Evolutionary conservation across 495 filamentous ascomycete species (phyloP).

Genomic region (Aspergillus diversus): DNA sequence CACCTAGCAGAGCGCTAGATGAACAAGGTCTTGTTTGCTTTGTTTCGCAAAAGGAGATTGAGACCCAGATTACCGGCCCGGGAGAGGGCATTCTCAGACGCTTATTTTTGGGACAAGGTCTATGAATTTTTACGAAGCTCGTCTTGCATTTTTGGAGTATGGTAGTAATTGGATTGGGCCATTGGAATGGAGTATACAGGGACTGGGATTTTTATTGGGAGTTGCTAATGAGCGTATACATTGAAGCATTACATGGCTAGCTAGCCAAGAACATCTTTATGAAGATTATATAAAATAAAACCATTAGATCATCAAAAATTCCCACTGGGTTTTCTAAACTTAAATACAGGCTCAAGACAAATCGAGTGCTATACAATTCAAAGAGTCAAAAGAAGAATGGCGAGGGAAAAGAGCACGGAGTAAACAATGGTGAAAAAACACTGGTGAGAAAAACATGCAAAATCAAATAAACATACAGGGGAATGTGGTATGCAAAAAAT

Average conservation of each 20-base stretch:
- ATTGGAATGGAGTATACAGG: not conserved
- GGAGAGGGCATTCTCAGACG: constrained; percentile 58
- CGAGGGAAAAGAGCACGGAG: not conserved
- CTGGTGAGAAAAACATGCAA: constrained; percentile 11
- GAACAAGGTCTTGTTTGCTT: constrained; percentile 76
- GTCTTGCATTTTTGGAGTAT: constrained; percentile 20
- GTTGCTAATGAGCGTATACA: not conserved
- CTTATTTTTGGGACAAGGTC: constrained; percentile 47
- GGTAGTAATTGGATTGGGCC: constrained; percentile 16
- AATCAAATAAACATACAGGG: constrained; percentile 28
- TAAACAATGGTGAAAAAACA: too few species aligned
- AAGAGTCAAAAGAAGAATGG: not conserved
- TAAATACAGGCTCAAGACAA: constrained; percentile 8
- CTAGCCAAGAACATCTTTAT: not conserved
- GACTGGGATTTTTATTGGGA: not conserved
- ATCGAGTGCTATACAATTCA: constrained; percentile 20
- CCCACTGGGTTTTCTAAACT: constrained; percentile 3
- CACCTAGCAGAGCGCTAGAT: constrained; percentile 55
- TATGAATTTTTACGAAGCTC: constrained; percentile 27
- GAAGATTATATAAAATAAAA: not conserved
- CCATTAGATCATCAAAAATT: not conserved
- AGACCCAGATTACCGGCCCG: constrained; percentile 68
- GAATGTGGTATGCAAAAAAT: constrained; percentile 25
- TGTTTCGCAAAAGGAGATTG: constrained; percentile 77
- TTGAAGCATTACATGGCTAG: not conserved